Conservation (phyloP, 805 yeast species). For the Lipomyces yamadae region DNA sequence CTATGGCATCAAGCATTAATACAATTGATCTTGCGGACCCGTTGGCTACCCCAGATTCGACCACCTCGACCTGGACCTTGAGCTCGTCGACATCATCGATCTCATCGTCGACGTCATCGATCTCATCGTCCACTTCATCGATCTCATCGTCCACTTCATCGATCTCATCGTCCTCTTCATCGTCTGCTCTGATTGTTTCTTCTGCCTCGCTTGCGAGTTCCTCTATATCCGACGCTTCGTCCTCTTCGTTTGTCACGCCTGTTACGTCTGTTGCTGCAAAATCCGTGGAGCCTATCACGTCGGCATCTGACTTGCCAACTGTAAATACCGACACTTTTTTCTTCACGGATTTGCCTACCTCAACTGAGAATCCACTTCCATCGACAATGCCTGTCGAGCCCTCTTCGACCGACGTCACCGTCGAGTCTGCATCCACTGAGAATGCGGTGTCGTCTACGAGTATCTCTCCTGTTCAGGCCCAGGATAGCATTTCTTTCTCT, state of each 20-base stretch:
- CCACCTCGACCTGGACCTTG: slow-evolving; percentile 12
- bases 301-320: not conserved
- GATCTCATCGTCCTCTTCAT: not conserved
- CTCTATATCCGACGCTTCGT: too few relatives aligned
- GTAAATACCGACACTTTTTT: too few relatives aligned
- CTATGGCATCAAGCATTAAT: not conserved
- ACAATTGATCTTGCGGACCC: slow-evolving; percentile 8
- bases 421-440: not conserved
- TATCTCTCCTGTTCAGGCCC: not conserved
- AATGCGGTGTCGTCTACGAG: not conserved
- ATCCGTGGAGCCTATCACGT: not conserved
- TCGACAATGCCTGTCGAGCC: not conserved
- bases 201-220: too few relatives aligned
- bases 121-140: not conserved
- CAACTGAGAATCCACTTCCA: not conserved
- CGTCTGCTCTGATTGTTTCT: too few relatives aligned
- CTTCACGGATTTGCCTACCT: not conserved
- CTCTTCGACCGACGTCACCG: not conserved
- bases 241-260: not conserved
- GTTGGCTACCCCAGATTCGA: not conserved
- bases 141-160: slow-evolving; percentile 13
- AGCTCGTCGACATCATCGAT: slow-evolving; percentile 5
- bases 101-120: not conserved
- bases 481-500: not conserved
- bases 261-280: not conserved